Conservation (phyloP, 768 basidiomycete genomes). For the Auricularia sp. region DNA sequence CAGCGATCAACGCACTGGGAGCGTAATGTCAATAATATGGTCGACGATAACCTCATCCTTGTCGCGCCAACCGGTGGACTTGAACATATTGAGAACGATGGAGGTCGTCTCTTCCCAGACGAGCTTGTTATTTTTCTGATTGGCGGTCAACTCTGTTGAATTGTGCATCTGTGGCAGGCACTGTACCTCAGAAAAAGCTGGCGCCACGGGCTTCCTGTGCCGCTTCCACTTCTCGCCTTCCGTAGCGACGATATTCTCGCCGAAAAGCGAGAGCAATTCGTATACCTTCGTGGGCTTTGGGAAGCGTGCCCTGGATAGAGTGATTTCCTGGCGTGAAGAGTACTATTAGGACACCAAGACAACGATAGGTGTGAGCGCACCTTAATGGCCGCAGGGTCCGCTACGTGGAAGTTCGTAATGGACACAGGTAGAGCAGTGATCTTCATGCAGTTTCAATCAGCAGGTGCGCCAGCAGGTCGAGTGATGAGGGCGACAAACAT, state of each 20-base stretch:
- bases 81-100: slow-evolving; percentile 1
- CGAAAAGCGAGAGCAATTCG: slow-evolving; percentile 37
- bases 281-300: slow-evolving; percentile 48
- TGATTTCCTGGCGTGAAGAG: slow-evolving; percentile 35
- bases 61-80: neutral
- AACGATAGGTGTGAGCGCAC: neutral
- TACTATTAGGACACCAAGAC: neutral
- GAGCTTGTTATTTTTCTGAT: slow-evolving; percentile 4
- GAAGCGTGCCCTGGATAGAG: slow-evolving; percentile 39
- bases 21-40: neutral
- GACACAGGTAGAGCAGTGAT: neutral
- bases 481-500: neutral
- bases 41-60: slow-evolving; percentile 2
- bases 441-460: neutral
- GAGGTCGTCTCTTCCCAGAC: neutral
- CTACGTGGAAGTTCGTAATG: neutral
- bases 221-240: slow-evolving; percentile 60
- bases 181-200: slow-evolving; percentile 53
- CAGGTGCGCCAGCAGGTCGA: neutral
- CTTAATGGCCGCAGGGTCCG: slow-evolving; percentile 7
- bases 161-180: too few relatives aligned
- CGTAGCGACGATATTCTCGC: slow-evolving; percentile 52
- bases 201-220: slow-evolving; percentile 50
- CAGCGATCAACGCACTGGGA: neutral
- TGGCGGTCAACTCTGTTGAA: neutral